Evolutionary conservation across 179 eudicot genomes (phyloP).

Genomic region (Amaranthus tricolor): DNA sequence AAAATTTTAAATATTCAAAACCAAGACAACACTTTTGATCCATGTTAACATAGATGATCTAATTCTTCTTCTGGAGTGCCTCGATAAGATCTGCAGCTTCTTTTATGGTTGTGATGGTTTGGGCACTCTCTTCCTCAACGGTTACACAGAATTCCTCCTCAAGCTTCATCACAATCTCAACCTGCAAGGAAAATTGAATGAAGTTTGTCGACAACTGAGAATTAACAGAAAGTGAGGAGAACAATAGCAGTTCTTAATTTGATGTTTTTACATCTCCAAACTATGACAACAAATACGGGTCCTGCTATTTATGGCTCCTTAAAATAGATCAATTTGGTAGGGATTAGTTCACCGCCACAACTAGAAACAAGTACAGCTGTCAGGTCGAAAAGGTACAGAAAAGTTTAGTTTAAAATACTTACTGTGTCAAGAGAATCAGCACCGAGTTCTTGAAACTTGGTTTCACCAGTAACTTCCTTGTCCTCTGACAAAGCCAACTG

Average conservation of each 20-base stretch:
- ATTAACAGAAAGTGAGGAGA: neutral
- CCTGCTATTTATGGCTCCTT: too few relatives aligned
- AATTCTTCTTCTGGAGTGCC: constrained; percentile 18
- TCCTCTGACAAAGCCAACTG: constrained; percentile 33
- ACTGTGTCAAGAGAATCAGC: constrained; percentile 54
- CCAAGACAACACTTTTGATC: constrained; percentile 12
- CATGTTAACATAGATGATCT: constrained; percentile 16
- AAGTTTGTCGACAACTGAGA: neutral
- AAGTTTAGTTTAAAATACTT: constrained; percentile 8
- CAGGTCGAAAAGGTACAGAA: neutral
- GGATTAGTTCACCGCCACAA: too few relatives aligned
- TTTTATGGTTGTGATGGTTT: constrained; percentile 33
- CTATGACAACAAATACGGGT: neutral
- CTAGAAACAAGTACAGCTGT: too few relatives aligned
- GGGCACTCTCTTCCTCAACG: constrained; percentile 43
- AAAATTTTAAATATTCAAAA: constrained; percentile 9
- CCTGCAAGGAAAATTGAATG: constrained; percentile 19
- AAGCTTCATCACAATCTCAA: constrained; percentile 50
- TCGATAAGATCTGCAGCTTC: constrained; percentile 50
- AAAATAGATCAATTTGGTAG: too few relatives aligned
- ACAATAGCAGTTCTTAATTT: neutral
- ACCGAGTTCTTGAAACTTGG: constrained; percentile 37
- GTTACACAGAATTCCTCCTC: constrained; percentile 37
- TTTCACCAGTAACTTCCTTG: constrained; percentile 28
- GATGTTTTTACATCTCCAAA: too few relatives aligned